These are phyloP conservation scores for Cryoendolithus antarcticus DNA, from an alignment of 2,329 filamentous ascomycete genomes.

Conservation along the genomic window DNA sequence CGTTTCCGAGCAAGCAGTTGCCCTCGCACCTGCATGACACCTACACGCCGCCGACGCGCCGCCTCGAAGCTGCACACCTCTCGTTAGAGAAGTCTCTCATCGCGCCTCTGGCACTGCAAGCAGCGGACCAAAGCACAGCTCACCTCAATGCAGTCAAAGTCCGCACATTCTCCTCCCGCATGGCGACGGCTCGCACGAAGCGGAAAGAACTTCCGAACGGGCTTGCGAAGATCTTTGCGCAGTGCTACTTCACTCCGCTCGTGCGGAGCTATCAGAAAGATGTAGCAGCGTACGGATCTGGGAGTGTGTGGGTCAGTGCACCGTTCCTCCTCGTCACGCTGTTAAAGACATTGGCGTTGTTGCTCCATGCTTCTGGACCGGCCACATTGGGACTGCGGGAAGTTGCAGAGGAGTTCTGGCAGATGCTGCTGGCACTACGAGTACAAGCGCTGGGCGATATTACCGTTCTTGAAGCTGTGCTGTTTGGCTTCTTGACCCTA, in stretches of 20 bases:
- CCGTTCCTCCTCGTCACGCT: constrained; percentile 67
- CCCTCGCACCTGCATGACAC: constrained; percentile 61
- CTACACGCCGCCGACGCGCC: constrained; percentile 43
- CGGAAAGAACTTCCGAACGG: constrained; percentile 56
- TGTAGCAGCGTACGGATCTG: constrained; percentile 19
- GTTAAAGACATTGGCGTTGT: constrained; percentile 71
- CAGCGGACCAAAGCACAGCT: constrained; percentile 67
- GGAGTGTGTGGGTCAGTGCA: constrained; percentile 53
- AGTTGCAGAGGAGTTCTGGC: constrained; percentile 75
- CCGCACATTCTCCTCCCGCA: constrained; percentile 71
- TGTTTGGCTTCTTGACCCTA: constrained; percentile 68
- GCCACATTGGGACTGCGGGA: constrained; percentile 62
- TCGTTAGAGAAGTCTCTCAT: constrained; percentile 62
- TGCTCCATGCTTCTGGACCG: constrained; percentile 73
- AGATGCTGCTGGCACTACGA: constrained; percentile 62
- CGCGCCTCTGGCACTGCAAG: constrained; percentile 65
- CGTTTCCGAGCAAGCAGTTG: constrained; percentile 71
- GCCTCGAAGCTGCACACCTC: constrained; percentile 54
- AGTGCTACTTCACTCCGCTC: constrained; percentile 76
- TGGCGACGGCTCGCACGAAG: constrained; percentile 49
- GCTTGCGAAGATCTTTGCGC: constrained; percentile 61
- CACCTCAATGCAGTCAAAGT: constrained; percentile 72
- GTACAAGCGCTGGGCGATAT: constrained; percentile 32
- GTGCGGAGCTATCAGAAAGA: constrained; percentile 50
- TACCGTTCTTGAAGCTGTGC: constrained; percentile 58